Conservation (phyloP, 305 asterid genomes). For the Fraxinus paxiana region DNA sequence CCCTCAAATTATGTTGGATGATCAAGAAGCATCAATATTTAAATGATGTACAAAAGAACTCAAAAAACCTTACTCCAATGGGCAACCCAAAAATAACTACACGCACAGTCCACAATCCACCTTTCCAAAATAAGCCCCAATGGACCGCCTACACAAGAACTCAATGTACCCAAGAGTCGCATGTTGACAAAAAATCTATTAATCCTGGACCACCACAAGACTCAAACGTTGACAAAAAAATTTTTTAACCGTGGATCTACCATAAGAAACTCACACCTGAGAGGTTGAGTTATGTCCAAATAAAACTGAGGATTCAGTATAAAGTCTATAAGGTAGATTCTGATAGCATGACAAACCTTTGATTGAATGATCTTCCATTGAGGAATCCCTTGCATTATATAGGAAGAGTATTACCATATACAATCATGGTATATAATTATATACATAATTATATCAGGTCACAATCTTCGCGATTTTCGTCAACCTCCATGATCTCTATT, state of each 20-base stretch:
- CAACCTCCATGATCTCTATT: no score
- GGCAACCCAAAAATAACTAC: neutral
- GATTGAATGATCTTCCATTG: neutral
- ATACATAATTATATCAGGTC: no score
- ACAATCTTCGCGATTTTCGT: no score
- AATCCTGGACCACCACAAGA: neutral
- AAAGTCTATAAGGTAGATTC: neutral
- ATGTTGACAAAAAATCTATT: neutral
- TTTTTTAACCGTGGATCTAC: neutral
- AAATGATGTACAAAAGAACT: neutral
- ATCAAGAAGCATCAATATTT: neutral
- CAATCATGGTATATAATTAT: no score
- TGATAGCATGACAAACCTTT: neutral
- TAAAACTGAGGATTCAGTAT: neutral
- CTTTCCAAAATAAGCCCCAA: neutral
- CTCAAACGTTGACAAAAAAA: neutral
- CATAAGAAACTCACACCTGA: neutral
- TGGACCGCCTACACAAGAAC: neutral
- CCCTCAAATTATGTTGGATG: neutral
- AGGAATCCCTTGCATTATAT: neutral
- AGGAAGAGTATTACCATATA: no score
- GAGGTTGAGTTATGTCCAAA: neutral
- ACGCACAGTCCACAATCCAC: neutral
- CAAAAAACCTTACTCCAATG: neutral
- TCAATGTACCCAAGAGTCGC: neutral